Evolutionary conservation across 441 rosid species (phyloP).

Genomic region (Omphalea diandra): DNA sequence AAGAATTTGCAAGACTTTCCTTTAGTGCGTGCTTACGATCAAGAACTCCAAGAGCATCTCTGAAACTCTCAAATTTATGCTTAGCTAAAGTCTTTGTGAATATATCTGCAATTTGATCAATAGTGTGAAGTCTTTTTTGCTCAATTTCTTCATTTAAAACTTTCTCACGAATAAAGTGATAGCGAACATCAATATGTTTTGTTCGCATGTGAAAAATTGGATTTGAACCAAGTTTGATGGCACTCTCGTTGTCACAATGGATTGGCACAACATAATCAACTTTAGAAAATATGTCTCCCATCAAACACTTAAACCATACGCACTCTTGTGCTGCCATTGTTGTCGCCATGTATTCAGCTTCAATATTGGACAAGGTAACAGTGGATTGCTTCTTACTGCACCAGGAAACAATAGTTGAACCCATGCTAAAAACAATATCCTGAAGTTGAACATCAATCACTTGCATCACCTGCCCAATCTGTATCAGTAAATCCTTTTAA

Average conservation of each 20-base stretch:
- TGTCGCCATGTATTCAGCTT: background rate
- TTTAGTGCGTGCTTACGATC: conserved; percentile 6
- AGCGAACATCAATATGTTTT: background rate
- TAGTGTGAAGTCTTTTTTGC: background rate
- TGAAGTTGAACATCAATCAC: background rate
- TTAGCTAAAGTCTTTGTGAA: conserved; percentile 10
- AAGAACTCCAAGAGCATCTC: background rate
- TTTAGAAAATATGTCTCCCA: no score
- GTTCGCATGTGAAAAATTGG: background rate
- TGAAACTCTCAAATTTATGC: conserved; percentile 4
- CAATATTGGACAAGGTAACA: background rate
- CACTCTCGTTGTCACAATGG: no score
- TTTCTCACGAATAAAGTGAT: conserved; percentile 4
- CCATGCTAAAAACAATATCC: background rate
- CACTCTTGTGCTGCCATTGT: background rate
- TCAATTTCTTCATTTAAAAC: background rate
- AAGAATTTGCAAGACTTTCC: no score
- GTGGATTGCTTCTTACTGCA: background rate
- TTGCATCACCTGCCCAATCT: background rate
- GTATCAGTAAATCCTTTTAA: no score
- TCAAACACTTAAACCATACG: no score
- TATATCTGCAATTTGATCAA: conserved; percentile 6
- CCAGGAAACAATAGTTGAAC: conserved; percentile 11
- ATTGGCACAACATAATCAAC: no score
- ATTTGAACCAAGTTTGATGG: background rate